These are phyloP conservation scores for Phytophthora constricta DNA, from an alignment of 352 stramenopile species.

Conservation along the genomic window DNA sequence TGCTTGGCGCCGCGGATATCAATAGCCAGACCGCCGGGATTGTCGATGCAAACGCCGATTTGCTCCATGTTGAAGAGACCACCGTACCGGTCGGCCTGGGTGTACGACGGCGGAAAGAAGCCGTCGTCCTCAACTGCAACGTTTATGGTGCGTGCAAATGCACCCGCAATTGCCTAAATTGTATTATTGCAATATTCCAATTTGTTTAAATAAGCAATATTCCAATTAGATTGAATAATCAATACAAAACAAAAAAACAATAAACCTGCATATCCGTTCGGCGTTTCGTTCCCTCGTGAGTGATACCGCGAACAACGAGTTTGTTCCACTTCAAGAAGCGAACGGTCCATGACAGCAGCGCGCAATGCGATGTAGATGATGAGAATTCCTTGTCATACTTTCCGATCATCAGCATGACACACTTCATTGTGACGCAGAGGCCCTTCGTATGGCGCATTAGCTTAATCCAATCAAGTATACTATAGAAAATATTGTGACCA, in stretches of 20 bases:
- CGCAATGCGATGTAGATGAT: not conserved
- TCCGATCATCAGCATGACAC: conserved; percentile 13
- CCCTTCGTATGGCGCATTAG: conserved; percentile 5
- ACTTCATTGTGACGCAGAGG: conserved; percentile 8
- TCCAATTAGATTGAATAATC: not conserved
- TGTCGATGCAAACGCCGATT: conserved; percentile 12
- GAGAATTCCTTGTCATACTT: conserved; percentile 4
- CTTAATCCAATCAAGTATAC: conserved; percentile 2
- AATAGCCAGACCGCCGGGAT: not conserved
- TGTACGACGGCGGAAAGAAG: not conserved
- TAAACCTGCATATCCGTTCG: conserved; percentile 4
- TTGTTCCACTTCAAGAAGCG: conserved; percentile 14
- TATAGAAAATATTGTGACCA: not conserved
- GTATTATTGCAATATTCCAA: not conserved
- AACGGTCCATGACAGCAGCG: not conserved
- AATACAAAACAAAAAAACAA: too few relatives aligned
- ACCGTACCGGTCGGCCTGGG: not conserved
- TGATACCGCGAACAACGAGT: conserved; percentile 6
- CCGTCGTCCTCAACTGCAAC: not conserved
- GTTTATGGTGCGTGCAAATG: conserved; percentile 1
- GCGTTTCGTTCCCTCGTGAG: not conserved
- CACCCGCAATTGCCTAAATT: conserved; percentile 6
- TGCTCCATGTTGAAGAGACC: conserved; percentile 13
- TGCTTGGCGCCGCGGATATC: too few relatives aligned
- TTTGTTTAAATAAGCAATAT: not conserved